Conservation (phyloP, 352 stramenopile species). For the Globisporangium sylvaticum region DNA sequence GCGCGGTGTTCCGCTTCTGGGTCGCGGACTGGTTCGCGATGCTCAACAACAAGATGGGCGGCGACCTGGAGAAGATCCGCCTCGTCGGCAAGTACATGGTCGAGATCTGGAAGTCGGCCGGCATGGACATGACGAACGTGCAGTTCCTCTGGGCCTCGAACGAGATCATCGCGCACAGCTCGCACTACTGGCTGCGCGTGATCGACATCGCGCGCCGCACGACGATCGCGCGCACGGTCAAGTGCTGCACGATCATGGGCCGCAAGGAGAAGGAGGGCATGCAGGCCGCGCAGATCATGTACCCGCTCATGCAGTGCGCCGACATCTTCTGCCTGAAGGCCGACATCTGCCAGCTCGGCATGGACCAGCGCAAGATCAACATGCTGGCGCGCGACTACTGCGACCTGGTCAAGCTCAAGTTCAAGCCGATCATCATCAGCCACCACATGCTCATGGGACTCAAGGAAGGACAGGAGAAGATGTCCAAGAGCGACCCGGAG, state of each 20-base stretch:
- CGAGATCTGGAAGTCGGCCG: slow-evolving; percentile 99
- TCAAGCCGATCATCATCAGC: slow-evolving; percentile 95
- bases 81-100: slow-evolving; percentile 96
- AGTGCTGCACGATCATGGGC: slow-evolving; percentile 99
- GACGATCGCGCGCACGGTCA: slow-evolving; percentile 93
- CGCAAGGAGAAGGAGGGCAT: slow-evolving; percentile 89
- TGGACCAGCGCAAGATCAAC: slow-evolving; percentile 99
- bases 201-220: slow-evolving; percentile 93
- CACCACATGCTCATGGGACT: slow-evolving; percentile 99
- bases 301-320: slow-evolving; percentile 98
- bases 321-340: slow-evolving; percentile 99
- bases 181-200: slow-evolving; percentile 91
- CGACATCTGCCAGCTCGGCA: slow-evolving; percentile 98
- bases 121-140: slow-evolving; percentile 99
- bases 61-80: slow-evolving; percentile 96
- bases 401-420: slow-evolving; percentile 92
- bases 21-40: slow-evolving; percentile 99
- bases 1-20: slow-evolving; percentile 98
- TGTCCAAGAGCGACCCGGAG: slow-evolving; percentile 99
- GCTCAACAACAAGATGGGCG: slow-evolving; percentile 99
- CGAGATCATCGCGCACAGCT: slow-evolving; percentile 89
- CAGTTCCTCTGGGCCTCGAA: slow-evolving; percentile 98
- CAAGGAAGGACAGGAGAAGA: slow-evolving; percentile 99
- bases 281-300: slow-evolving; percentile 95
- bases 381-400: slow-evolving; percentile 99